phyloP scores from a whole-genome alignment of 1,139 yeast species.

The Zygoascus hellenicus region DNA sequence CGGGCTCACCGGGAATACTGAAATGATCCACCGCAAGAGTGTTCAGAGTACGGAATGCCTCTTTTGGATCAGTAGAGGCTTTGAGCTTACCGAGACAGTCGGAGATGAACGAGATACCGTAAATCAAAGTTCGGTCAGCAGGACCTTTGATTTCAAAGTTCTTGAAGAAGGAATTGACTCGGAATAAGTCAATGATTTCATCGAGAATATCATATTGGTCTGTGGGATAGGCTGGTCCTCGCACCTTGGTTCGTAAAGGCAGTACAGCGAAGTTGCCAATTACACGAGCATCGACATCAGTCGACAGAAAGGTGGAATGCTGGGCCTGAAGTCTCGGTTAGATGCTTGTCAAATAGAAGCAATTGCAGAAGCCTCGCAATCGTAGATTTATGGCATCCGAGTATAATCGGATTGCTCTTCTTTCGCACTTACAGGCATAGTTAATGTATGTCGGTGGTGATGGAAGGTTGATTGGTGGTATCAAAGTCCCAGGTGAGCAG shows the following conservation, averaged over 20 bases:
- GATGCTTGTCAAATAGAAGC: background rate
- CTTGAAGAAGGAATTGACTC: constrained; percentile 94
- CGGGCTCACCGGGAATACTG: constrained; percentile 90
- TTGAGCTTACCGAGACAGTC: constrained; percentile 69
- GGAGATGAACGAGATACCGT: constrained; percentile 87
- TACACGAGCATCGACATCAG: constrained; percentile 30
- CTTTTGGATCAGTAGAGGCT: constrained; percentile 38
- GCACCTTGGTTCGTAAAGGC: constrained; percentile 74
- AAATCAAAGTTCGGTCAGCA: constrained; percentile 88
- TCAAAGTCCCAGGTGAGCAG: background rate
- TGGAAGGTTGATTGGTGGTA: background rate
- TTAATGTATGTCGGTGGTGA: background rate
- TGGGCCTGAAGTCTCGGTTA: constrained; percentile 49
- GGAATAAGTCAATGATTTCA: constrained; percentile 81
- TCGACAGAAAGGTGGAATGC: constrained; percentile 80
- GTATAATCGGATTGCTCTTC: background rate
- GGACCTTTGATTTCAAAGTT: constrained; percentile 96
- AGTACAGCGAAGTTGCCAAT: constrained; percentile 70
- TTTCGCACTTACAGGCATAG: background rate
- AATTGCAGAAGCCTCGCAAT: background rate
- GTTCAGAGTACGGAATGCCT: constrained; percentile 69
- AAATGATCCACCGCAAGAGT: constrained; percentile 85
- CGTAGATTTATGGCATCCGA: background rate
- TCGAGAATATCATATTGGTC: constrained; percentile 88
- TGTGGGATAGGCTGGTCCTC: constrained; percentile 91